Evolutionary conservation across 2,329 filamentous ascomycete species (phyloP), one percentile per base, ranked within the genome.

Genomic region (Setomelanomma holmii): DNA sequence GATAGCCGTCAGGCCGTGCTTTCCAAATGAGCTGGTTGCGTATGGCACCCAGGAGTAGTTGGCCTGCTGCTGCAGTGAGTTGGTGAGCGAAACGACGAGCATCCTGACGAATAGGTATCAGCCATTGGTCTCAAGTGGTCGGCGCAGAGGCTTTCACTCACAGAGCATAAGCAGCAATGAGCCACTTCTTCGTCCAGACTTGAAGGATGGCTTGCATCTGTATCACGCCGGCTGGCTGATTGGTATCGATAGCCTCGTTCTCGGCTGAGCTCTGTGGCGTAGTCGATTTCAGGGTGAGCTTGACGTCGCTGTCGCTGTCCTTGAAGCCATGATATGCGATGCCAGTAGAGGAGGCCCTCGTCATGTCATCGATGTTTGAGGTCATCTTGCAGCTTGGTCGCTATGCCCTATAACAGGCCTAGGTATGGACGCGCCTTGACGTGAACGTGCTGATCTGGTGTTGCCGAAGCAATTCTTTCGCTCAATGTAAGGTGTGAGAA

Each of bases 21-120:
- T 49, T 5, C 51, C 35, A 35, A 75, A 76, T 1, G 61, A 50
- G 33, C 64, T 71, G 0, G 71, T 72, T 44, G 80, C 78, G 40
- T 68, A 76, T 5, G 72, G 64, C 1, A 60, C 63, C 46, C 72
- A 56, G 1, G 75, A 75, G 51, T 70, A 73, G 35, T 76, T 76
- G 40, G 76, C 71, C 41, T 72, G 69, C 49, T 77, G 66, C 52
- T 80, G 72, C 33, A 80, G 66, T 5, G 76, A 79, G 46, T 82
- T 81, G 54, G 77, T 73, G 53, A 64, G 64, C 4, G 55, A 58
- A 24, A 64, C 59, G 46, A 61, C 39, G 52, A 55, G 54, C 27
- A 63, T 64, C 1, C 58, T 60, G 21, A 12, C 24, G n/a, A n/a
- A n/a, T n/a, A n/a, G n/a, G n/a, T n/a, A n/a, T n/a, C n/a, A n/a